phyloP scores from a whole-genome alignment of 305 asterid genomes.

The Rubia tinctorum region DNA sequence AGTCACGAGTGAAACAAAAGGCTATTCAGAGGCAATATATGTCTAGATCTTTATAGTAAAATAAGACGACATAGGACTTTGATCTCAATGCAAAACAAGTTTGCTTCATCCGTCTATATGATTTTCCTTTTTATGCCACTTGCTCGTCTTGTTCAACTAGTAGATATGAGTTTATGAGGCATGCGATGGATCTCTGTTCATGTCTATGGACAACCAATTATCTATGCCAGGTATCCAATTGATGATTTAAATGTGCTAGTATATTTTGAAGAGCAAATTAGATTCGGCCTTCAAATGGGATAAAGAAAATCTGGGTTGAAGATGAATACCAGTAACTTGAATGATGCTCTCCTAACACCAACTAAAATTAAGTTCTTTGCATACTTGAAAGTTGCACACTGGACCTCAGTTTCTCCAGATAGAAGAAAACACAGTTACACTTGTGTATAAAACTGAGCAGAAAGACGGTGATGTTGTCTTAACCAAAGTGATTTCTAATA shows the following conservation, averaged over 20 bases:
- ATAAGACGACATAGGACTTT: conserved; percentile 33
- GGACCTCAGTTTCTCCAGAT: background rate
- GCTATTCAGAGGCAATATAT: conserved; percentile 32
- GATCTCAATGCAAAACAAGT: conserved; percentile 33
- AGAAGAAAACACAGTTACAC: background rate
- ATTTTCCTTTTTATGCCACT: conserved; percentile 48
- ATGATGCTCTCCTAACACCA: background rate
- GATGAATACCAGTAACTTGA: conserved; percentile 9
- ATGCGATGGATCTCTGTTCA: conserved; percentile 55
- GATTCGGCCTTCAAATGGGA: conserved; percentile 38
- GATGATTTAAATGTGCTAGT: conserved; percentile 27
- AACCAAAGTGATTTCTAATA: background rate
- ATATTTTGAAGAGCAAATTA: conserved; percentile 55
- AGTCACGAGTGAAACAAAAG: conserved; percentile 38
- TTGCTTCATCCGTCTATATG: conserved; percentile 58
- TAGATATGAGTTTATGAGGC: conserved; percentile 49
- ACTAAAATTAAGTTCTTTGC: background rate
- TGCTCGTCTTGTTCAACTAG: conserved; percentile 61
- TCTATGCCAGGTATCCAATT: too few relatives aligned
- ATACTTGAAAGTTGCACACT: background rate
- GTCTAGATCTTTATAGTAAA: conserved; percentile 30
- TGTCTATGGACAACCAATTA: conserved; percentile 44
- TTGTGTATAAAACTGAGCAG: background rate
- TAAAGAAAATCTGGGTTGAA: conserved; percentile 32
- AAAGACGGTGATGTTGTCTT: background rate